Base-by-base conservation (phyloP, 2,329 filamentous ascomycete genomes). In the Thielaviopsis euricoi region DNA sequence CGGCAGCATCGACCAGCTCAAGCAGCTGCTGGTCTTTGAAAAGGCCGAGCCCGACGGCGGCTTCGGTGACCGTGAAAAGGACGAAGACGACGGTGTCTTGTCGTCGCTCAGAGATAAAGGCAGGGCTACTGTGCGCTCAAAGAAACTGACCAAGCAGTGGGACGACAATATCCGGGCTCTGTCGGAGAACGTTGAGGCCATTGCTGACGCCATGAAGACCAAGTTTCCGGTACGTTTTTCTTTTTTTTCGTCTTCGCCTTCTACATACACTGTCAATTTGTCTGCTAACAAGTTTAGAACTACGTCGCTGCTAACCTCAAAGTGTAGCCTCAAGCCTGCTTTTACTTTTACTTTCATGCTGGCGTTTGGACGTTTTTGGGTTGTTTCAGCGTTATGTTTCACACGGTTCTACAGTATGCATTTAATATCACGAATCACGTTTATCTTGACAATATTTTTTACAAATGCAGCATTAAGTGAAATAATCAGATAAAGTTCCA, bases 1-100 rank as follows among this genome's bases (percentile, higher is more conserved):
- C 2, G 93, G 91, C 7, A 83, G 85, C 59, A 97, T 98, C 66
- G 91, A 98, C 70, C 93, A 98, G 74, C 90, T 98, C 59, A 87
- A 89, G 58, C 79, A 86, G 15, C 74, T 90, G 12, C 90, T 98
- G 60, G 89, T 83, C 73, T 98, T 98, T 67, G 87, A 93, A 70
- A 75, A 71, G 66, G 81, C 81, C 33, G 85, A 88, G 65, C 83
- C 82, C 7, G 40, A 40, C 10, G 29, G 22, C 10, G 29, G 22
- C 21, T 33, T 29, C 29, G 5, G 29, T 10, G 29, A 33, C 29
- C 29, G 29, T 2, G 55, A 55, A 19, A 40, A 58, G 6, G 50
- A 53, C 33, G 52, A 54, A 13, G 21, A 37, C n/a, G 55, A 60
- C 2, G 48, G 55, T 9, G 53, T 52, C 6, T 53, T 55, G 22